phyloP scores from a whole-genome alignment of 2,329 filamentous ascomycete species.

The Arthrobotrys entomopaga region DNA sequence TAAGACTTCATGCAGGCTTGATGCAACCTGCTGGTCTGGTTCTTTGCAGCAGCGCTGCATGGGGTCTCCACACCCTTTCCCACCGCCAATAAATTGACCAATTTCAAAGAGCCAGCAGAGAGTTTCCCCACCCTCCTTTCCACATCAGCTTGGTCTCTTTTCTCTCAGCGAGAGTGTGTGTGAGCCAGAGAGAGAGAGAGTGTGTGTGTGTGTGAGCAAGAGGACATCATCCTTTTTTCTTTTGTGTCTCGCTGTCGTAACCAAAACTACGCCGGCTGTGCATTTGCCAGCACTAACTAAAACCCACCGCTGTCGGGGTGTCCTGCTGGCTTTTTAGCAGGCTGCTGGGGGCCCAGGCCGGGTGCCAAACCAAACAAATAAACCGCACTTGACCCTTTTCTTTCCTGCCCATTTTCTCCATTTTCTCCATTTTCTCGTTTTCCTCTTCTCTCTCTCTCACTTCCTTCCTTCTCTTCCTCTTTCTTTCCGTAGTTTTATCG shows the following conservation, averaged over 20 bases:
- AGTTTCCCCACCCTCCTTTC: slow-evolving; percentile 12
- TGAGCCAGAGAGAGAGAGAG: slow-evolving; percentile 6
- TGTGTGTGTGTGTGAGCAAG: slow-evolving; percentile 5
- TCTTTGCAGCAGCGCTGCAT: slow-evolving; percentile 11
- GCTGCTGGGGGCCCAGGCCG: not conserved
- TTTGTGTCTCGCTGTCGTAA: slow-evolving; percentile 24
- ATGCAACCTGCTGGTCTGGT: slow-evolving; percentile 12
- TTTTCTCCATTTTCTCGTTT: too few species aligned
- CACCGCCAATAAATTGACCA: slow-evolving; percentile 51
- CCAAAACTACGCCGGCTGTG: slow-evolving; percentile 41
- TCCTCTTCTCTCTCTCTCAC: slow-evolving; percentile 48
- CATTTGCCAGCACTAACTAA: slow-evolving; percentile 34
- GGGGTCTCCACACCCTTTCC: slow-evolving; percentile 27
- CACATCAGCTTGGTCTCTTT: slow-evolving; percentile 1
- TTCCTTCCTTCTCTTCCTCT: too few species aligned
- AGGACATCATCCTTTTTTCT: slow-evolving; percentile 5
- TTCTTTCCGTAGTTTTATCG: slow-evolving; percentile 57
- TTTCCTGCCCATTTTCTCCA: slow-evolving; percentile 55
- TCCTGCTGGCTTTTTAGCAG: not conserved
- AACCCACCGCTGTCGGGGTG: slow-evolving; percentile 9
- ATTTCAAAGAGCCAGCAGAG: slow-evolving; percentile 16
- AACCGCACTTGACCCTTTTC: slow-evolving; percentile 47
- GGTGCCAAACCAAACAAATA: slow-evolving; percentile 48
- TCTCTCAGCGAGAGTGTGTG: not conserved
- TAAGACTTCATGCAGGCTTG: not conserved